Evolutionary conservation across 2,329 filamentous ascomycete species (phyloP), one percentile per base, ranked within the genome.

Genomic region (Lecanoromycetidae sp.): DNA sequence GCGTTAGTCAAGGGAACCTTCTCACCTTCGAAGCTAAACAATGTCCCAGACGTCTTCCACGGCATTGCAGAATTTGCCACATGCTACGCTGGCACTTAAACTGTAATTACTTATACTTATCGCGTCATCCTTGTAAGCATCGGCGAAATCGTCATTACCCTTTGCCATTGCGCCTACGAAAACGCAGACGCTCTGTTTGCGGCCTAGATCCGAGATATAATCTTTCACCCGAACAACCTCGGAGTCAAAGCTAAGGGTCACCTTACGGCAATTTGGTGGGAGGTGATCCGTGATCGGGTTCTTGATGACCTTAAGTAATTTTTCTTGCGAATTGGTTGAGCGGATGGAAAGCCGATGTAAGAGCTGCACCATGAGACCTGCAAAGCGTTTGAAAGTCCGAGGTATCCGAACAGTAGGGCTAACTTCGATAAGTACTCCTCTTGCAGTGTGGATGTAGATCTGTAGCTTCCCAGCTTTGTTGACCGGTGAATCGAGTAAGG

Each of bases 161-260:
- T 96, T 96, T 50, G 91, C 91, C 90, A 98, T 98, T 57, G 91
- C 91, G 57, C 91, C 91, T 34, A 96, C 87, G 60, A 96, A 96
- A 53, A 98, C 90, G 61, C 90, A 95, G 48, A 96, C 86, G 69
- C 90, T 96, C 69, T 96, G 87, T 59, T 88, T 82, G 40, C 82
- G 71, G 10, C 76, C 78, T 8, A 96, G 71, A 3, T 76, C 78
- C 56, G 86, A 79, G 51, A 98, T 80, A 65, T 94, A 98, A 63
- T 95, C 87, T 57, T 85, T 77, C 27, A 91, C 84, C 39, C 85
- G 84, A 38, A 94, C 84, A 26, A 96, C 78, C 15, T 84, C 80
- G 2, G 87, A 82, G 58, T 98, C 90, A 64, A 93, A 96, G 65
- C 87, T 94, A 54, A 98, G 76, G 0, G 91, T 98, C 53, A 98